Conservation (phyloP, 805 yeast species). For the Wickerhamiella parazyma region DNA sequence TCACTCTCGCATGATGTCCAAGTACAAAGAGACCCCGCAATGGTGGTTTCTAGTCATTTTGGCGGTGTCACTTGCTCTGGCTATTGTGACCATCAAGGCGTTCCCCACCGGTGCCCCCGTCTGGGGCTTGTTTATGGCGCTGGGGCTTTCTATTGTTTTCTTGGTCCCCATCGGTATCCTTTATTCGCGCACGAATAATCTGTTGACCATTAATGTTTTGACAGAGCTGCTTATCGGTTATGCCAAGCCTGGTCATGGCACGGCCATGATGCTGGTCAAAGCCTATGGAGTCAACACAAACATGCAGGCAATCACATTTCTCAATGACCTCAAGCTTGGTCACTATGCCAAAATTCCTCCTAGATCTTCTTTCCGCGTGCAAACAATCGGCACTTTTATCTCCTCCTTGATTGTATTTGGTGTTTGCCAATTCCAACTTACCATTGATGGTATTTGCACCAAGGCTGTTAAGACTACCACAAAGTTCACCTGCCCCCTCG, state of each 20-base stretch:
- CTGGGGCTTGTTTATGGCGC: conserved; percentile 40
- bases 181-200: conserved; percentile 44
- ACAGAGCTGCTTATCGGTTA: conserved; percentile 55
- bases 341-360: conserved; percentile 33
- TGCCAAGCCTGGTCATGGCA: conserved; percentile 34
- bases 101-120: conserved; percentile 2
- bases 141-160: conserved; percentile 41
- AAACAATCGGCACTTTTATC: conserved; percentile 30
- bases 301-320: conserved; percentile 43
- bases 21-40: conserved; percentile 40
- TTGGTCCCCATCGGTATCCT: conserved; percentile 50
- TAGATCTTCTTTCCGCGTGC: conserved; percentile 30
- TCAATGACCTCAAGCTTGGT: conserved; percentile 40
- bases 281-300: conserved; percentile 49
- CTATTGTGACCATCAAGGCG: not conserved
- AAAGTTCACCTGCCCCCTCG: conserved; percentile 31
- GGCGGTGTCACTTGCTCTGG: not conserved
- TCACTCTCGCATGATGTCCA: conserved; percentile 36
- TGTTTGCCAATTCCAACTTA: conserved; percentile 33
- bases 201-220: conserved; percentile 47
- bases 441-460: conserved; percentile 32
- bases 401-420: conserved; percentile 31
- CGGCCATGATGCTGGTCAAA: conserved; percentile 30
- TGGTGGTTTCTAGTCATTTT: conserved; percentile 36
- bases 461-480: conserved; percentile 27